Conservation (phyloP, 1,139 yeast species). For the Saccharomyces uvarum region DNA sequence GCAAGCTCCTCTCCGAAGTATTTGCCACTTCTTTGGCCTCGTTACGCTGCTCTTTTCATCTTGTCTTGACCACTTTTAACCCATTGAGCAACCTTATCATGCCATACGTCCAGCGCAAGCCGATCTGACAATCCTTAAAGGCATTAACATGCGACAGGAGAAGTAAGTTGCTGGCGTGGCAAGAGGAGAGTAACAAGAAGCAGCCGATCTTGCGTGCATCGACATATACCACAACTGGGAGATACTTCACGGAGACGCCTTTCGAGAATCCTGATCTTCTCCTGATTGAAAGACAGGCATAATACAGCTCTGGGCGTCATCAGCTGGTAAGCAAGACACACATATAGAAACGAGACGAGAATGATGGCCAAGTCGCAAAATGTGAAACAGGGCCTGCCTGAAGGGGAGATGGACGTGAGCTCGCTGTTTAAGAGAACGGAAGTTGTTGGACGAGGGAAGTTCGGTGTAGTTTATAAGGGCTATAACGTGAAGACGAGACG, state of each 20-base stretch:
- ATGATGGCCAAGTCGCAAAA: not conserved
- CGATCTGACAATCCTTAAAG: not conserved
- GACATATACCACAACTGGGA: not conserved
- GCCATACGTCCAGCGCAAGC: not conserved
- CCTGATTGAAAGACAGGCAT: too few relatives aligned
- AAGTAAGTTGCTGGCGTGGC: not conserved
- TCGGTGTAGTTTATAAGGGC: slow-evolving; percentile 94
- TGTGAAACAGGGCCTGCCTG: not conserved
- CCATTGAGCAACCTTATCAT: not conserved
- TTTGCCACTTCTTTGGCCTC: not conserved
- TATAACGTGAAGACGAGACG: slow-evolving; percentile 43
- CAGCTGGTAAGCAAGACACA: not conserved
- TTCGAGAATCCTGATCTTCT: not conserved
- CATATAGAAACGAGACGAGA: not conserved
- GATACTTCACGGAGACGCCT: not conserved
- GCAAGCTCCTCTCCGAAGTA: not conserved
- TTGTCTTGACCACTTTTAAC: not conserved
- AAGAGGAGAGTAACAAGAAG: not conserved
- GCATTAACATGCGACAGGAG: not conserved
- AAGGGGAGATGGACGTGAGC: slow-evolving; percentile 15
- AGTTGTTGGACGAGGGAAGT: slow-evolving; percentile 90
- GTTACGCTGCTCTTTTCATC: not conserved
- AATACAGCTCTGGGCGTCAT: not conserved
- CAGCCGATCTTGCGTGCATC: not conserved
- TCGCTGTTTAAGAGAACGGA: slow-evolving; percentile 69